Conservation (phyloP, 371 early-diverging fungal genomes). For the Neoconidiobolus thromboides region DNA sequence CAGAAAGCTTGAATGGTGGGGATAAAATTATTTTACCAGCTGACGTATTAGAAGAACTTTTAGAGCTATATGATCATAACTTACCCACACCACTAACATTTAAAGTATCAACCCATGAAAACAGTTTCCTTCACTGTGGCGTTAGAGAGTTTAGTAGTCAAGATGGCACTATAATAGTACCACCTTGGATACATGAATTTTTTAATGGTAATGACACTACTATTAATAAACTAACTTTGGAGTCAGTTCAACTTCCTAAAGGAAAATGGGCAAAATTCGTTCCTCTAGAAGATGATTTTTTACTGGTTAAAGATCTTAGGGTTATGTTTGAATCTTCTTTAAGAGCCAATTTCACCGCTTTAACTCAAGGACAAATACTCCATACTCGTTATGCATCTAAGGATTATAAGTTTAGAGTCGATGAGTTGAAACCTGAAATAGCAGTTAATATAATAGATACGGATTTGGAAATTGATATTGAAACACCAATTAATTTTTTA, state of each 20-base stretch:
- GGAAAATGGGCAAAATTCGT: slow-evolving; percentile 46
- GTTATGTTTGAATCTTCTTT: slow-evolving; percentile 55
- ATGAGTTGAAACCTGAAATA: slow-evolving; percentile 37
- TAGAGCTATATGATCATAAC: neutral
- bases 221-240: slow-evolving; percentile 22
- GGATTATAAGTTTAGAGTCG: slow-evolving; percentile 34
- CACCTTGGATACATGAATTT: slow-evolving; percentile 29
- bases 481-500: slow-evolving; percentile 15
- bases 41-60: neutral
- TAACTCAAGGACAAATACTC: slow-evolving; percentile 45
- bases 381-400: slow-evolving; percentile 31
- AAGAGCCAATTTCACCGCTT: slow-evolving; percentile 44
- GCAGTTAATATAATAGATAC: slow-evolving; percentile 59
- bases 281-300: slow-evolving; percentile 32
- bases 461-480: slow-evolving; percentile 68
- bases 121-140: slow-evolving; percentile 27
- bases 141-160: slow-evolving; percentile 57
- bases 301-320: slow-evolving; percentile 34
- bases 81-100: slow-evolving; percentile 51
- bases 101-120: slow-evolving; percentile 27
- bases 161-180: slow-evolving; percentile 26
- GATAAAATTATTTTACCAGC: neutral
- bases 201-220: slow-evolving; percentile 18
- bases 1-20: neutral
- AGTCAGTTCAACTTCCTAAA: slow-evolving; percentile 29